These are phyloP conservation scores for Allium sativum DNA, from an alignment of 106 monocot species.

Conservation along the genomic window DNA sequence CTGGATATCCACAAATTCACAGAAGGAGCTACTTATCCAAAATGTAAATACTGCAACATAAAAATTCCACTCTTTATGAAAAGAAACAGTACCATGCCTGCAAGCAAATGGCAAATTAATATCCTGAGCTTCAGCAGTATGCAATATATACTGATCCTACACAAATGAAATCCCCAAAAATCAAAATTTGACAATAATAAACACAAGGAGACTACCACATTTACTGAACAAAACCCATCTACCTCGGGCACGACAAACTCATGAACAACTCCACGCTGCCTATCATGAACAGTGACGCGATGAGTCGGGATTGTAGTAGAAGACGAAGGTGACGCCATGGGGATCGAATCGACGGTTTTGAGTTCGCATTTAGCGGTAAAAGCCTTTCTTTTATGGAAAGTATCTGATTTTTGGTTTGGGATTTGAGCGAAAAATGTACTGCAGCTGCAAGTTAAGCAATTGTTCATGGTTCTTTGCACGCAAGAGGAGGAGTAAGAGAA, in stretches of 20 bases:
- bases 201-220: background rate
- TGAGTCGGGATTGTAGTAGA: slow-evolving; percentile 19
- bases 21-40: too few relatives aligned
- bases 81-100: slow-evolving; percentile 58
- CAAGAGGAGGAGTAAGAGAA: background rate
- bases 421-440: background rate
- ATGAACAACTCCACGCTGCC: slow-evolving; percentile 75
- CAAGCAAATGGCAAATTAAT: slow-evolving; percentile 90
- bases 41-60: too few relatives aligned
- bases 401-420: background rate
- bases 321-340: background rate
- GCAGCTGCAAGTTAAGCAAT: background rate
- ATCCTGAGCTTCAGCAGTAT: slow-evolving; percentile 72
- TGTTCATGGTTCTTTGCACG: slow-evolving; percentile 1
- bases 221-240: background rate
- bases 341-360: background rate
- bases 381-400: background rate
- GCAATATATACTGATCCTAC: slow-evolving; percentile 94
- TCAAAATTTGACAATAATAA: background rate
- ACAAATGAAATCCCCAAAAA: background rate
- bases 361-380: background rate
- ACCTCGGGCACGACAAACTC: slow-evolving; percentile 89
- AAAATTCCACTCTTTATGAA: background rate
- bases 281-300: slow-evolving; percentile 80
- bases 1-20: too few relatives aligned